phyloP scores from a whole-genome alignment of 371 early-diverging fungal genomes.

The Mortierella sp. region DNA sequence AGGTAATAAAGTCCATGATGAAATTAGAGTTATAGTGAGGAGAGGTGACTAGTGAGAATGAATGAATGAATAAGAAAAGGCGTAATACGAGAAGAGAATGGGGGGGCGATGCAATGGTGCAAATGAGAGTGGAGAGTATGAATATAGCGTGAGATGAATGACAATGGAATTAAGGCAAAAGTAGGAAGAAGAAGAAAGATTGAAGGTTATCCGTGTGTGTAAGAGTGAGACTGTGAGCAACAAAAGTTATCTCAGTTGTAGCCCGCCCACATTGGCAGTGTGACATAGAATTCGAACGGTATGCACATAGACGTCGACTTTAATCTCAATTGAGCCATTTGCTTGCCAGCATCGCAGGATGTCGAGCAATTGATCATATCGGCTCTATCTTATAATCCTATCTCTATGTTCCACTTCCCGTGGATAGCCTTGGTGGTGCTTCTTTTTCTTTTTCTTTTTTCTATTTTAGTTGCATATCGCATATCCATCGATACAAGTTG shows the following conservation, averaged over 20 bases:
- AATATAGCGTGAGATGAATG: background rate
- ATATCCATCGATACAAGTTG: background rate
- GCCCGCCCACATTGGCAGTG: conserved; percentile 1
- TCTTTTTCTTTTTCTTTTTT: too few species aligned
- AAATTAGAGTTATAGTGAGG: background rate
- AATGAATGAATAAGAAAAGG: background rate
- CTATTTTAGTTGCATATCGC: too few species aligned
- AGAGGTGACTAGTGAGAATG: background rate
- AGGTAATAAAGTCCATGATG: conserved; percentile 55
- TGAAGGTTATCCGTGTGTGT: too few species aligned
- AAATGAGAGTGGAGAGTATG: background rate
- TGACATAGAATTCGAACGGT: background rate
- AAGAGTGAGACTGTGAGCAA: background rate
- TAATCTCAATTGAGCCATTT: too few species aligned
- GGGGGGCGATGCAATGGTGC: background rate
- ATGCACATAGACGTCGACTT: too few species aligned
- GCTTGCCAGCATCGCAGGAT: too few species aligned
- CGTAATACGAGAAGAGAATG: background rate
- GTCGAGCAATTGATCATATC: too few species aligned
- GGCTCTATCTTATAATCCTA: too few species aligned
- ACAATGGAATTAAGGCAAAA: background rate
- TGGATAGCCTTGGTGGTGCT: background rate
- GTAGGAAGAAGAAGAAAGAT: background rate
- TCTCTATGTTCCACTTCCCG: too few species aligned
- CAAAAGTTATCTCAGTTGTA: background rate